Evolutionary conservation across 306 rosid genomes (phyloP), one percentile per base, ranked within the genome.

Genomic region (Mucuna pruriens): DNA sequence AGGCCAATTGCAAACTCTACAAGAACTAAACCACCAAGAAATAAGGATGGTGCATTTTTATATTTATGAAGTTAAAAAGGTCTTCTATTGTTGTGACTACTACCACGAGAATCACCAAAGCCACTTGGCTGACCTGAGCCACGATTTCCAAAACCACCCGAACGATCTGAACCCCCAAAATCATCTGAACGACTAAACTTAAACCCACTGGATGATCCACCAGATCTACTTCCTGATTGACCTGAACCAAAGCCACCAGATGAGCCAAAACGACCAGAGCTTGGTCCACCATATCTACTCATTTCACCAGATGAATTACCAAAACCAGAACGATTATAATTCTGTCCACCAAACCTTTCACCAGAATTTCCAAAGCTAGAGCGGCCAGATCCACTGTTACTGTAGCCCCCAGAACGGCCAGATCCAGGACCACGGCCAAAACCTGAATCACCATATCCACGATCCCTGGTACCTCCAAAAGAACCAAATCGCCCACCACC

Each of bases 401-500:
- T 38, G 17, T 76, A 85, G 39, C 87, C 86, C 9, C 91, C 87
- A 20, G 86, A 46, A 58, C 85, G 91, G 40, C 91, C 86, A 82
- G 31, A 87, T n/a, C 92, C 90, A 34, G 84, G 20, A 80, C 86
- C 84, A 16, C 88, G 92, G 39, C 90, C 78, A 51, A 85, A 90
- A 26, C 86, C 83, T 33, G 84, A 0, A 66, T 74, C 87, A 22
- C 88, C 84, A 44, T 67, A 84, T 33, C 90, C 81, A 22, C 89
- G 86, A 78, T 83, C 88, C 83, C 84, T 86, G 20, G 8, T 23
- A 76, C 84, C 80, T 81, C 90, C 91, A 45, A 1, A 80, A 54
- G 85, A 75, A 20, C 90, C 79, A 79, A 36, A 91, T 64, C 81
- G 86, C 5, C 97, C 88, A 22, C 91, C 80, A 36, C 96, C 90